Evolutionary conservation across 1,284 basidiomycete genomes (phyloP).

Genomic region (Singerocomus inundabilis): DNA sequence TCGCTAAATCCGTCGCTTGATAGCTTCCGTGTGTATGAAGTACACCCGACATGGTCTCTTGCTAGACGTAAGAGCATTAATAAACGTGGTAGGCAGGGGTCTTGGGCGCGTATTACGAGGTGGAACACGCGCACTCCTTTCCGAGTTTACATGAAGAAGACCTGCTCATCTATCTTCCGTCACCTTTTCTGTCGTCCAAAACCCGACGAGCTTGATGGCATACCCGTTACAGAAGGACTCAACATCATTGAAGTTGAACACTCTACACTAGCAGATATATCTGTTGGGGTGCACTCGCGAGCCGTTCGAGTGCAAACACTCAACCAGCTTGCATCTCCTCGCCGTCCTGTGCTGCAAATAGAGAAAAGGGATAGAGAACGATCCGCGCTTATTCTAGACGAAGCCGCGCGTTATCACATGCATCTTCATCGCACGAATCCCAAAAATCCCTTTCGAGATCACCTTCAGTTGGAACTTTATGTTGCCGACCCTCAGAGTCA

Average conservation of each 20-base stretch:
- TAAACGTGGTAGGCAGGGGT: constrained; percentile 36
- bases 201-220: constrained; percentile 26
- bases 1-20: constrained; percentile 57
- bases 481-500: constrained; percentile 36
- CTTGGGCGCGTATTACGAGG: constrained; percentile 55
- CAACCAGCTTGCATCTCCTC: constrained; percentile 34
- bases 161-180: constrained; percentile 39
- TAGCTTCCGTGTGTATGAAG: constrained; percentile 46
- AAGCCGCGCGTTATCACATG: constrained; percentile 46
- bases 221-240: constrained; percentile 32
- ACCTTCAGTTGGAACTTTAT: constrained; percentile 41
- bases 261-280: constrained; percentile 40
- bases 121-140: constrained; percentile 57
- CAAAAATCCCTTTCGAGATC: constrained; percentile 35
- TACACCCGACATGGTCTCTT: constrained; percentile 57
- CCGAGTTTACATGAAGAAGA: constrained; percentile 41
- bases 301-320: constrained; percentile 41
- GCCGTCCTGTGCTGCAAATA: constrained; percentile 34
- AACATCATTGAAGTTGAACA: constrained; percentile 38
- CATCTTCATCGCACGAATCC: constrained; percentile 46
- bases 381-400: constrained; percentile 37
- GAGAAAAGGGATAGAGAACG: constrained; percentile 36
- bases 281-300: constrained; percentile 36
- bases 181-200: constrained; percentile 36
- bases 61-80: constrained; percentile 41